A percentile compares a stretch with the other conserved stretches of the same genome.
These are phyloP conservation scores for Penicillium brevicompactum DNA, from an alignment of 2,329 filamentous ascomycete species.

Conservation along the genomic window DNA sequence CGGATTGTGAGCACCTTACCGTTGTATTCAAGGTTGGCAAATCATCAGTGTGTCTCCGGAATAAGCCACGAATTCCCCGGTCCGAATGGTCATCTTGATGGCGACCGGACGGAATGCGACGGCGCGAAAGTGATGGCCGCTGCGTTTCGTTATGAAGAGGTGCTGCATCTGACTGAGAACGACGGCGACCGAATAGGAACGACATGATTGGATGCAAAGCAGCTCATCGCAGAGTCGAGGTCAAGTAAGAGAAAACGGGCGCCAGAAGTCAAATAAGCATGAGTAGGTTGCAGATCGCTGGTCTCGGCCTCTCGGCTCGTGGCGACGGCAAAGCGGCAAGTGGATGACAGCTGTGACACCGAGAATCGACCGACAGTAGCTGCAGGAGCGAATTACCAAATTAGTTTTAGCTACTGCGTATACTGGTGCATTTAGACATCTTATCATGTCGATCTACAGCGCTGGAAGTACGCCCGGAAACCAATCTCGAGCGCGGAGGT, in stretches of 20 bases:
- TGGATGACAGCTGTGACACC: neutral
- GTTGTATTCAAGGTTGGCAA: neutral
- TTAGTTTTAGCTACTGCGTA: neutral
- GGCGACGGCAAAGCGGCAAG: slow-evolving; percentile 15
- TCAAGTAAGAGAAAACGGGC: neutral
- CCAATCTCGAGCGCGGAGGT: too few species aligned
- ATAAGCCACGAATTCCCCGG: slow-evolving; percentile 24
- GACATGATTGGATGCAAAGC: slow-evolving; percentile 17
- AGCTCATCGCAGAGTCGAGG: neutral
- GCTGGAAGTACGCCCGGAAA: too few species aligned
- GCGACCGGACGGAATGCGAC: slow-evolving; percentile 5
- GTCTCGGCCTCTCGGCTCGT: slow-evolving; percentile 19
- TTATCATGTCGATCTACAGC: too few species aligned
- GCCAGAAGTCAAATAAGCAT: neutral
- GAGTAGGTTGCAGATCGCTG: slow-evolving; percentile 5
- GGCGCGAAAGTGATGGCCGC: slow-evolving; percentile 13
- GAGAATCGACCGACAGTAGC: slow-evolving; percentile 5
- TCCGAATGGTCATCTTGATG: slow-evolving; percentile 1
- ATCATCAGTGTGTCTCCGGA: slow-evolving; percentile 24
- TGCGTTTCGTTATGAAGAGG: slow-evolving; percentile 9
- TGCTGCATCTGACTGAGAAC: slow-evolving; percentile 24
- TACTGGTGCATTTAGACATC: too few species aligned
- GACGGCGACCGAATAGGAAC: slow-evolving; percentile 31
- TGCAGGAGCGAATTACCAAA: neutral
- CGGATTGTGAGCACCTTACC: slow-evolving; percentile 3